These are phyloP conservation scores for Morella rubra DNA, from an alignment of 306 rosid species.

Conservation along the genomic window DNA sequence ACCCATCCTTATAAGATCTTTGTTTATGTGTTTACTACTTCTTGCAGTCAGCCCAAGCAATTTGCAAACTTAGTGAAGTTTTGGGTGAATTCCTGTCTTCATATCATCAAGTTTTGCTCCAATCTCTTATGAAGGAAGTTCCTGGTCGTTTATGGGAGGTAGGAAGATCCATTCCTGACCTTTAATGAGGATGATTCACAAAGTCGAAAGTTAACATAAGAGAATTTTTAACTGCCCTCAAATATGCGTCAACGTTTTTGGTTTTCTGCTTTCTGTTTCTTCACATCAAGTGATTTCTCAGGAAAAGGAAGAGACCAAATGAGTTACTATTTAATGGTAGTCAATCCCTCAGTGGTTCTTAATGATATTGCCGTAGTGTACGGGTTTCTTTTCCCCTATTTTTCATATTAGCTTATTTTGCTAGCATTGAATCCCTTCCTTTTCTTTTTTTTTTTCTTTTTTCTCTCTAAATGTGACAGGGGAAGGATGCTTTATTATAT, in stretches of 20 bases:
- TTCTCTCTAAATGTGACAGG: slow-evolving; percentile 44
- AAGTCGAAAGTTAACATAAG: not conserved
- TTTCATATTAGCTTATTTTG: not conserved
- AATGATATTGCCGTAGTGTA: not conserved
- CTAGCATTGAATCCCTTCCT: slow-evolving; percentile 8
- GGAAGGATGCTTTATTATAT: slow-evolving; percentile 74
- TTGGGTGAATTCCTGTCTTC: slow-evolving; percentile 85
- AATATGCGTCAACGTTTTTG: not conserved
- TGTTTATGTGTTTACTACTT: slow-evolving; percentile 26
- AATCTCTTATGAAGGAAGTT: slow-evolving; percentile 81
- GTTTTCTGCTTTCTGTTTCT: not conserved
- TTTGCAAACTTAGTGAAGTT: slow-evolving; percentile 84
- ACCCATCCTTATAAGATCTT: slow-evolving; percentile 9
- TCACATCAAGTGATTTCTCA: not conserved
- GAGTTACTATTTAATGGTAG: slow-evolving; percentile 1
- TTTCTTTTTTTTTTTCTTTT: slow-evolving; percentile 7
- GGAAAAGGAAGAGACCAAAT: not conserved
- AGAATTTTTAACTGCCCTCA: not conserved
- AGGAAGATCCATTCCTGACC: slow-evolving; percentile 16
- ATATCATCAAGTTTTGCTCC: slow-evolving; percentile 64
- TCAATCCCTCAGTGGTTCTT: not conserved
- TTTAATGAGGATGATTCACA: slow-evolving; percentile 2
- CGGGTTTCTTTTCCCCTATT: not conserved
- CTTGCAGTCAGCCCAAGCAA: slow-evolving; percentile 85
- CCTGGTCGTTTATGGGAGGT: slow-evolving; percentile 99